Conservation (phyloP, 805 yeast genomes). For the Helenozyma rhizophorensis region DNA sequence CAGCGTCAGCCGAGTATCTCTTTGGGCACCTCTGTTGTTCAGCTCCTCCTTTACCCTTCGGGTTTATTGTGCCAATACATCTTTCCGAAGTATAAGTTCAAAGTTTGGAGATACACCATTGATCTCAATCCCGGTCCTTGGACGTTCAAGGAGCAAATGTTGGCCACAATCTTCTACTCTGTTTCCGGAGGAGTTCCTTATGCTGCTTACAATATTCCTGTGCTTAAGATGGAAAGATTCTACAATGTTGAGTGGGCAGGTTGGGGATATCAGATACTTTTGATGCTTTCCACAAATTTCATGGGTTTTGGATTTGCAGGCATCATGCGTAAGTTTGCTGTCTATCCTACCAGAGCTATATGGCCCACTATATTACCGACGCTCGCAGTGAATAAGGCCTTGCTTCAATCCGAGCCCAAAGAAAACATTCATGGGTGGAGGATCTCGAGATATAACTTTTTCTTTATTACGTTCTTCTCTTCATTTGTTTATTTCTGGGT, state of each 20-base stretch:
- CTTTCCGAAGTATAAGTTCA: constrained; percentile 37
- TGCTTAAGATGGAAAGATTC: constrained; percentile 20
- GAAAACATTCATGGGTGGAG: constrained; percentile 31
- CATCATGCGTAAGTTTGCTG: constrained; percentile 28
- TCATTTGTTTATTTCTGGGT: constrained; percentile 28
- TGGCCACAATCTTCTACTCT: constrained; percentile 45
- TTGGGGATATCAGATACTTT: constrained; percentile 22
- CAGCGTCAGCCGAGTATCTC: constrained; percentile 15
- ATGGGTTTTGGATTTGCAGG: constrained; percentile 31
- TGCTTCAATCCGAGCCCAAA: constrained; percentile 25
- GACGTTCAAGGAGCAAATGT: constrained; percentile 62
- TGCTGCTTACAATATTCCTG: constrained; percentile 25
- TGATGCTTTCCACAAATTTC: constrained; percentile 21
- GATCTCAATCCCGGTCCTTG: constrained; percentile 60
- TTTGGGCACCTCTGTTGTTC: constrained; percentile 12
- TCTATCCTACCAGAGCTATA: constrained; percentile 47
- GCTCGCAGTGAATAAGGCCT: constrained; percentile 25
- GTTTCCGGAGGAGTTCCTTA: constrained; percentile 27
- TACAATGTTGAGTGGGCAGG: constrained; percentile 28
- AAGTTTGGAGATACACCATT: constrained; percentile 32
- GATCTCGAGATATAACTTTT: constrained; percentile 22
- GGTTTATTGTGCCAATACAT: constrained; percentile 34
- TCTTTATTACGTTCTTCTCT: constrained; percentile 8
- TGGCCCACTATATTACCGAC: constrained; percentile 46
- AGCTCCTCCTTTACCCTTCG: constrained; percentile 16